Percentiles rank a stretch among this genome's conserved stretches.
Conservation (phyloP, 768 basidiomycete species). For the Rhodotorula kratochvilovae region DNA sequence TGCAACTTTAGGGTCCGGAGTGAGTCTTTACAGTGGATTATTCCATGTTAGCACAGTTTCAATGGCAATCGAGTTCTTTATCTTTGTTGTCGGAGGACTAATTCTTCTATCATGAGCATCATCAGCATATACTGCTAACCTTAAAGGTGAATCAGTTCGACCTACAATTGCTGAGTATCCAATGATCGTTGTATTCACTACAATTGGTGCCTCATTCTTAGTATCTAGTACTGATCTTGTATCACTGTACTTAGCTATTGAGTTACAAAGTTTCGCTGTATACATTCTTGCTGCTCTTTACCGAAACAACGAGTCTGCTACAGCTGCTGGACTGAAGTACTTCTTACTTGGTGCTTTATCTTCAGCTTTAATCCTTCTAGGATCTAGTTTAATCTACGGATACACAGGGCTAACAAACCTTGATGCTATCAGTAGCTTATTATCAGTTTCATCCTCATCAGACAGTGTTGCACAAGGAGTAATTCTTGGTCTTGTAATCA, state of each 20-base stretch:
- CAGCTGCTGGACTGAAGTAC: slow-evolving; percentile 41
- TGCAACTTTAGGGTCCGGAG: slow-evolving; percentile 39
- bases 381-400: slow-evolving; percentile 38
- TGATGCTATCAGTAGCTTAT: slow-evolving; percentile 39
- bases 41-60: slow-evolving; percentile 40
- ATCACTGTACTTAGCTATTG: slow-evolving; percentile 40
- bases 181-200: slow-evolving; percentile 36
- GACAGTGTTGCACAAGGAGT: slow-evolving; percentile 23
- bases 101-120: slow-evolving; percentile 38
- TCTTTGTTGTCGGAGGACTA: slow-evolving; percentile 35
- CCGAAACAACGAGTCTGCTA: slow-evolving; percentile 40
- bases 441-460: slow-evolving; percentile 18
- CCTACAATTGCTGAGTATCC: slow-evolving; percentile 33
- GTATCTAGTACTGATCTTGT: slow-evolving; percentile 42
- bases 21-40: slow-evolving; percentile 41
- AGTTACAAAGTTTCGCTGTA: slow-evolving; percentile 43
- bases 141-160: slow-evolving; percentile 22
- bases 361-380: slow-evolving; percentile 41
- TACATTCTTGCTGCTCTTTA: slow-evolving; percentile 41
- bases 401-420: slow-evolving; percentile 39
- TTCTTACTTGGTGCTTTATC: slow-evolving; percentile 42
- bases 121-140: slow-evolving; percentile 26
- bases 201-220: slow-evolving; percentile 40
- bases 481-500: slow-evolving; percentile 37
- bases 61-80: slow-evolving; percentile 39